Base-by-base conservation (phyloP, 108 stramenopile genomes). In the Schizochytrium sp. region DNA sequence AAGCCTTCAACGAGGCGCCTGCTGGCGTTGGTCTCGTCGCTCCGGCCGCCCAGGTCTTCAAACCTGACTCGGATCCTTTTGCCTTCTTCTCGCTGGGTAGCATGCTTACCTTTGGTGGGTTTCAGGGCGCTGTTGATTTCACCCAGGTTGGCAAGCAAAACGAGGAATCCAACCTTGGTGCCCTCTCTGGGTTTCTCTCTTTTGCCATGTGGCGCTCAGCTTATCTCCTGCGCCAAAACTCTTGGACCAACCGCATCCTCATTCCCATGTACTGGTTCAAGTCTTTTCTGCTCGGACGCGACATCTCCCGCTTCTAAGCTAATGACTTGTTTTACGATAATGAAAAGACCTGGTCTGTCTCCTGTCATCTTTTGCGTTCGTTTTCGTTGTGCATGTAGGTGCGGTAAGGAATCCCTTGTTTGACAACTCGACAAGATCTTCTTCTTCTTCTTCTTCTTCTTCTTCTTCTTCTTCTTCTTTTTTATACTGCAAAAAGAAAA, bases 251-350 rank as follows among this genome's bases (percentile, higher is more conserved):
- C 94, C 96, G 95, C 90, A 91, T 97, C 29, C 87, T 97, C 57
- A 98, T 99, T 58, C 98, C 98, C 2, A 96, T 98, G 96, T 95
- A 97, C 92, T 99, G 99, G 99, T 96, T 98, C 89, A 98, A 98
- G 92, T 92, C 94, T 5, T 92, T 94, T 34, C 57, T 98, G 5
- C 98, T 98, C 90, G 99, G 99, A 2, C 87, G 99, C 87, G 98
- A 98, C 89, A 95, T 97, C 51, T 93, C 94, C 16, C 89, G 92
- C 16, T 95, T 96, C 87, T 96, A 88, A 88, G 63, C 34, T 34
- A 34, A 34, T 34, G 34, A 34, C 34, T 34, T 34, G 34, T 34
- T 34, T 34, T 34, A 34, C 34, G 2, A 34, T 34, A 34, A 34
- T 34, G 34, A 34, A 34, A 34, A 34, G 34, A 34, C 34, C 34